Base-by-base conservation (phyloP, 345 rosid species). In the Arabidopsis suecica region DNA sequence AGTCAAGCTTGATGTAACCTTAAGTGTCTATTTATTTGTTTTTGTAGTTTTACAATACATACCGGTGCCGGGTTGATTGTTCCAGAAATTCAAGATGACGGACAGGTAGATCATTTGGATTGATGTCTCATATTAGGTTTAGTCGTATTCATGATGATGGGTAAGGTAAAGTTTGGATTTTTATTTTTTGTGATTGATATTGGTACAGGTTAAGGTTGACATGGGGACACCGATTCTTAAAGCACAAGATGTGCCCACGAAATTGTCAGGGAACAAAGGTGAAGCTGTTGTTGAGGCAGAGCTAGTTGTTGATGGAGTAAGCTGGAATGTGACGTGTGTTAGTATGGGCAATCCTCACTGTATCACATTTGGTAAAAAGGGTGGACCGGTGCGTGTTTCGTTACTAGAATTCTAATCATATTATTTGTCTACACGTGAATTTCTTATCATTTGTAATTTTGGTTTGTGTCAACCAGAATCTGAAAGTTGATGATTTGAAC, bases 281-380 rank as follows among this genome's bases (percentile, higher is more conserved):
- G 80, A 77, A 40, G 66, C 80, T 56, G 76, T 77, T 71, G 58
- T 77, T 71, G 78, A 87, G 68, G 79, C 87, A 3, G 95, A 83
- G 50, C 72, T 93, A 48, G 83, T 70, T 74, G 89, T 96, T 9
- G 96, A 93, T 84, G 96, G 96, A 65, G 86, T 83, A 36, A 77
- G 81, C 68, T 96, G 99, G 99, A 83, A 82, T 79, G 97, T 88
- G 69, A 96, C 97, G n/a, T 93, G 98, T 66, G 96, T 93, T 80
- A 91, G 98, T 56, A 96, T 93, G 99, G 98, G 99, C 11, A 96
- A 96, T 83, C 99, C 99, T 58, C 99, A 96, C 65, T 96, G 99
- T 65, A 61, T 96, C 23, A 89, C 91, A 59, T 91, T 93, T 50
- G 94, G 96, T 45, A 81, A 78, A 38, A 84, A 83, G 69, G 87